Evolutionary conservation across 805 yeast species (phyloP), one percentile per base, ranked within the genome.

Genomic region (Millerozyma acaciae): DNA sequence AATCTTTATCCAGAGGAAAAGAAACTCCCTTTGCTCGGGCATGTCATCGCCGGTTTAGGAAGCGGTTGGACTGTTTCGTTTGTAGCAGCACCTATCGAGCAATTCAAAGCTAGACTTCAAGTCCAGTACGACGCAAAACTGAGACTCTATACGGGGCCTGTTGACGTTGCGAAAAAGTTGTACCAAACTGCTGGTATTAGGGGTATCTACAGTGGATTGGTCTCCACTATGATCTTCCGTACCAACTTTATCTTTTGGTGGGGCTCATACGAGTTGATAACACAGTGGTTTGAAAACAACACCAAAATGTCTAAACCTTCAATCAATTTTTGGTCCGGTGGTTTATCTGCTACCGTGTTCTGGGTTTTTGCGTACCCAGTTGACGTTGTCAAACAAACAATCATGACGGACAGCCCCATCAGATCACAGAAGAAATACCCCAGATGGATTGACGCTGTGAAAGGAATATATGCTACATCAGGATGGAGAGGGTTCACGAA

Each of bases 31-130:
- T 55, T 87, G 10, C 39, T 70, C 10, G 96, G 95, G 1, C 87
- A 83, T 50, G 68, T 83, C 19, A 56, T 81, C 15, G 90, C 95
- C 1, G 81, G 80, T 0, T 53, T 76, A 19, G 94, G 95, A n/a
- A 78, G 93, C 6, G 96, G 97, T 2, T 76, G 82, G 81, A 88
- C 96, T 0, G 96, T 88, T 9, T 80, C 90, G 29, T 83, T 88
- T 62, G 89, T 88, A n/a, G 97, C 97, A 4, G 95, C 96, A 0
- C 96, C 96, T 2, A 82, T 88, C 6, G 97, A 88, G 55, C 82
- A 83, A 47, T 78, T 88, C 45, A 88, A 88, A 60, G 95, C 95
- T 3, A 71, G 94, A 41, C 67, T 88, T 32, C 96, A 88, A 56
- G 87, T 88, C 8, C 96, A 88, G 51, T 88, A 88, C 53, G 94